phyloP scores from a whole-genome alignment of 441 rosid genomes.

The Populus trichocarpa region DNA sequence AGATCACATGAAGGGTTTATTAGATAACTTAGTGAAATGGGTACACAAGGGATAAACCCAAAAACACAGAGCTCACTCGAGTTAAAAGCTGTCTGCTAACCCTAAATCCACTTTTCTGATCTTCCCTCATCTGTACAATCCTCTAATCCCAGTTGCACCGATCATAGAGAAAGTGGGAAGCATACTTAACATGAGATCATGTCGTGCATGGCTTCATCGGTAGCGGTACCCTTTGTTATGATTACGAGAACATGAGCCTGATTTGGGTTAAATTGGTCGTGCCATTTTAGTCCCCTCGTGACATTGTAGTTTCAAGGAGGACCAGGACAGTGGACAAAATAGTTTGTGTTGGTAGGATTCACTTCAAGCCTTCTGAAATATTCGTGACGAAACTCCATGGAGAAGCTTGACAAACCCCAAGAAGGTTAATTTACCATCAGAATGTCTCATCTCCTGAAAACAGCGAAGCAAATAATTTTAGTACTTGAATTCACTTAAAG shows the following conservation, averaged over 20 bases:
- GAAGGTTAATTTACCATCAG: slow-evolving; percentile 30
- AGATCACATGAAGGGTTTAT: slow-evolving; percentile 15
- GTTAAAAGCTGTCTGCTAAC: slow-evolving; percentile 28
- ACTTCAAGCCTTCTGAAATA: slow-evolving; percentile 59
- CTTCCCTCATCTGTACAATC: slow-evolving; percentile 54
- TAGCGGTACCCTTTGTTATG: neutral
- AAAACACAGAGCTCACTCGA: slow-evolving; percentile 12
- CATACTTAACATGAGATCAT: slow-evolving; percentile 12
- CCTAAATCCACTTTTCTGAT: slow-evolving; percentile 25
- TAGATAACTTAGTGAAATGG: slow-evolving; percentile 9
- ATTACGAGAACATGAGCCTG: neutral
- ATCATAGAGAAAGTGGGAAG: slow-evolving; percentile 9
- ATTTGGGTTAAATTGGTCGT: neutral
- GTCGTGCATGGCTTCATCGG: slow-evolving; percentile 12
- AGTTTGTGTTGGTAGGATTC: neutral
- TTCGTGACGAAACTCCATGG: slow-evolving; percentile 75
- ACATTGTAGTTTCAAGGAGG: neutral
- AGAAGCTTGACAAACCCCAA: slow-evolving; percentile 79
- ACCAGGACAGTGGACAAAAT: neutral
- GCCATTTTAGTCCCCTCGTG: slow-evolving; percentile 6
- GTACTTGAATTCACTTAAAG: neutral
- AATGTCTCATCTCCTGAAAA: slow-evolving; percentile 50
- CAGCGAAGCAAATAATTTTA: neutral
- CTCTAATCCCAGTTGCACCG: slow-evolving; percentile 29
- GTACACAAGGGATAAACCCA: slow-evolving; percentile 21